These are phyloP conservation scores for Hypoxylon sp. DNA, from an alignment of 2,329 filamentous ascomycete genomes.

Conservation along the genomic window DNA sequence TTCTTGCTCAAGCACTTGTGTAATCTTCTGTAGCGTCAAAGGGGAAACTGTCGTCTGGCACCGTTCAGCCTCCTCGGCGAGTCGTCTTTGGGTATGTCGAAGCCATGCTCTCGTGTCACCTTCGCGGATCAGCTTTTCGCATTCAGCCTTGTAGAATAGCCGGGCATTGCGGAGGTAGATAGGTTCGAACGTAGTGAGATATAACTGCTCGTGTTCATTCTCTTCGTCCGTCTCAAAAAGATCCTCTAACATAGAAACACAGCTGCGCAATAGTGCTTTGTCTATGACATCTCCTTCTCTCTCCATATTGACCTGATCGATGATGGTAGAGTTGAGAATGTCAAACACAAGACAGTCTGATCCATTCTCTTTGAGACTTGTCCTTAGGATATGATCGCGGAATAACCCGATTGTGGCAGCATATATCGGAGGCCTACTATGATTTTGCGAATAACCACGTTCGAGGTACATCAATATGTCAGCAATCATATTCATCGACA, in stretches of 20 bases:
- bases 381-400: conserved; percentile 84
- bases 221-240: conserved; percentile 87
- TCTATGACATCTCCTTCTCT: conserved; percentile 91
- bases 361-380: conserved; percentile 61
- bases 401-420: conserved; percentile 88
- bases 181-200: conserved; percentile 85
- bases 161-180: conserved; percentile 79
- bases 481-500: conserved; percentile 95
- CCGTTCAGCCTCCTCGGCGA: conserved; percentile 84
- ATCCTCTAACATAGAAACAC: conserved; percentile 88
- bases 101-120: conserved; percentile 88
- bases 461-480: conserved; percentile 99
- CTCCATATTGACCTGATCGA: conserved; percentile 94
- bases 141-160: conserved; percentile 82
- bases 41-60: conserved; percentile 85
- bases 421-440: conserved; percentile 82
- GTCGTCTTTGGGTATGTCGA: conserved; percentile 77
- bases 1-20: conserved; percentile 81
- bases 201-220: conserved; percentile 82
- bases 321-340: conserved; percentile 82
- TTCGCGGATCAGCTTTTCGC: conserved; percentile 78
- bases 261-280: conserved; percentile 82
- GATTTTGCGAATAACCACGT: conserved; percentile 81
- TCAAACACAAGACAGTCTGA: conserved; percentile 71
- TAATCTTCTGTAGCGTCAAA: conserved; percentile 79